phyloP scores from a whole-genome alignment of 2,329 filamentous ascomycete genomes.

The Colletotrichum chlorophyti region DNA sequence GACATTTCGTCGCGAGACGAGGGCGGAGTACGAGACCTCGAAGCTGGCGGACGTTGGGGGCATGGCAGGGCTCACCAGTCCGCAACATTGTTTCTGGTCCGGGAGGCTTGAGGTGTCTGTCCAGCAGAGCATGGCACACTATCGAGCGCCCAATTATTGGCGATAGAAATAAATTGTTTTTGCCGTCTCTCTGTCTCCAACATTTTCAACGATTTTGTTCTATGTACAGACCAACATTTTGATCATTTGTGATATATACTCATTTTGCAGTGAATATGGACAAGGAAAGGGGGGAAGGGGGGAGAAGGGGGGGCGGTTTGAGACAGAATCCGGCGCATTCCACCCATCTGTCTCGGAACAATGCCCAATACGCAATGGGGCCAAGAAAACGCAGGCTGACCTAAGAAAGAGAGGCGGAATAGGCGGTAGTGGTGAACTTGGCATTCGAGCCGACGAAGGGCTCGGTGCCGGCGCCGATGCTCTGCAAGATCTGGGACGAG shows the following conservation, averaged over 20 bases:
- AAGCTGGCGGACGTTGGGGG: slow-evolving; percentile 22
- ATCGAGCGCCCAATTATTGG: slow-evolving; percentile 23
- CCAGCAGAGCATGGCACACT: slow-evolving; percentile 28
- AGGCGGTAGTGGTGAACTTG: slow-evolving; percentile 31
- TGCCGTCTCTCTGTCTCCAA: background rate
- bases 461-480: slow-evolving; percentile 62
- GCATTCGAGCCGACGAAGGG: slow-evolving; percentile 57
- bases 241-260: slow-evolving; percentile 23
- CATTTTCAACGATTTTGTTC: background rate
- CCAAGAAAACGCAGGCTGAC: too few species aligned
- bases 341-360: slow-evolving; percentile 12
- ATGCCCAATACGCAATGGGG: too few species aligned
- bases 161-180: background rate
- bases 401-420: slow-evolving; percentile 12
- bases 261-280: slow-evolving; percentile 14
- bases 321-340: background rate
- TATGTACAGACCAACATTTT: background rate
- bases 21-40: slow-evolving; percentile 35
- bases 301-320: background rate
- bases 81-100: slow-evolving; percentile 43
- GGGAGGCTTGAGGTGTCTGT: slow-evolving; percentile 44
- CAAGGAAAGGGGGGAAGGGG: background rate
- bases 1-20: slow-evolving; percentile 43
- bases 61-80: slow-evolving; percentile 23
- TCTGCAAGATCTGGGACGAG: slow-evolving; percentile 39